Evolutionary conservation across 257 asterid species (phyloP), one percentile per base, ranked within the genome.

Genomic region (Knoxia roxburghii): DNA sequence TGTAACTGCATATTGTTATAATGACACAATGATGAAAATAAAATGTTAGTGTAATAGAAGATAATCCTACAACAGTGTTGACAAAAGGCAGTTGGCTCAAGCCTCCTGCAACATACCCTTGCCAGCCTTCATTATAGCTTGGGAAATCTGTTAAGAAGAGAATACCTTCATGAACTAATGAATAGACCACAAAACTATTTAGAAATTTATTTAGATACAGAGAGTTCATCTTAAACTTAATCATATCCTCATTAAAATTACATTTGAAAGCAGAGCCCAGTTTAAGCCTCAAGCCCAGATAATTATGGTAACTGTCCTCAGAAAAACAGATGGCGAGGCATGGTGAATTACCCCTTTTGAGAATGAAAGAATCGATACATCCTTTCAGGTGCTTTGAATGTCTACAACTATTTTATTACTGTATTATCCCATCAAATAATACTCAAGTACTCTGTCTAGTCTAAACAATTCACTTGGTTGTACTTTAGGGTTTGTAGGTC

Each of bases 41-140:
- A 13, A 20, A 9, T 24, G 15, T 59, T 35, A 23, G 5, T 35
- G 37, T 15, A 4, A 67, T 11, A 17, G 43, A 57, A 43, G 43
- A 61, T 6, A 7, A 24, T 10, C 65, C 68, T 7, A 29, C 12
- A 39, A 5, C 17, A 35, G 2, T 11, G 29, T 50, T 40, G 32
- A 35, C n/a, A 23, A 50, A 43, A 41, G 26, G 21, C 2, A 15
- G 45, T 40, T 45, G 12, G 32, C 7, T 12, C 45, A 48, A 20
- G n/a, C n/a, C n/a, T 57, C 63, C 24, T 73, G 70, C 58, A 79
- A 41, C 76, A 64, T 73, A 88, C 98, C 94, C 85, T 80, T 84
- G 77, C 71, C 74, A 68, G 82, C 79, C 84, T 82, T 91, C 82
- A 76, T 76, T 69, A 76, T 76, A 66, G 73, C 73, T 71, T 80